Evolutionary conservation across 1,284 basidiomycete species (phyloP).

Genomic region (Moesziomyces aphidis): DNA sequence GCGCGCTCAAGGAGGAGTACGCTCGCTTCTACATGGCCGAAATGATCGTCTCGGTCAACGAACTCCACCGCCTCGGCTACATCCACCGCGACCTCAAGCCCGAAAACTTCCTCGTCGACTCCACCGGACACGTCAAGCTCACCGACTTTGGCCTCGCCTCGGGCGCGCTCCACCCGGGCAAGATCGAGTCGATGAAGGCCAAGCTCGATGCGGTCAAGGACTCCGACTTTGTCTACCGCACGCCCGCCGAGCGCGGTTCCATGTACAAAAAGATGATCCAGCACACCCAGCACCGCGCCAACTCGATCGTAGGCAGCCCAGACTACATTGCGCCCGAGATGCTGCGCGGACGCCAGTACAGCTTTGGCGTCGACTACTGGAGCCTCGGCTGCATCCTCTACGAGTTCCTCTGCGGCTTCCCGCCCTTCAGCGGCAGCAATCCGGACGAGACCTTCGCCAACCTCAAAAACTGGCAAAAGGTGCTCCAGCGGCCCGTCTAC

Average conservation of each 20-base stretch:
- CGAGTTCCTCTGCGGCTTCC: slow-evolving; percentile 88
- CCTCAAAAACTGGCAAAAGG: slow-evolving; percentile 94
- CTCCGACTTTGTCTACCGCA: slow-evolving; percentile 87
- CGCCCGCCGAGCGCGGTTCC: slow-evolving; percentile 92
- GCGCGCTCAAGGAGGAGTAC: slow-evolving; percentile 70
- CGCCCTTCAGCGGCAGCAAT: slow-evolving; percentile 94
- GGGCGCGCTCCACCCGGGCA: slow-evolving; percentile 91
- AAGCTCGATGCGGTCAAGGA: slow-evolving; percentile 99
- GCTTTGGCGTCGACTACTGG: slow-evolving; percentile 97
- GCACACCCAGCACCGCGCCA: slow-evolving; percentile 87
- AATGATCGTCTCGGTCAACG: slow-evolving; percentile 67
- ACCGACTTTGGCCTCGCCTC: slow-evolving; percentile 99
- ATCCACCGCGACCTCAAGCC: slow-evolving; percentile 94
- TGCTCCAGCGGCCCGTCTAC: slow-evolving; percentile 90
- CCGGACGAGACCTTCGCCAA: slow-evolving; percentile 99
- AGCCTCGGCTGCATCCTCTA: slow-evolving; percentile 98
- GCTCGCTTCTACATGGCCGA: slow-evolving; percentile 67
- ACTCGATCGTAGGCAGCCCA: slow-evolving; percentile 97
- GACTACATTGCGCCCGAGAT: slow-evolving; percentile 89
- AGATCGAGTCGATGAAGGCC: slow-evolving; percentile 92
- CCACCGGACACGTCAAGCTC: slow-evolving; percentile 94
- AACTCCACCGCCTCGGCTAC: slow-evolving; percentile 64
- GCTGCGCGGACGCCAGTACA: slow-evolving; percentile 91
- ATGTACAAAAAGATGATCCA: slow-evolving; percentile 93
- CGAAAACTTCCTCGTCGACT: slow-evolving; percentile 98